These are phyloP conservation scores for Fragilariopsis cylindrus DNA, from an alignment of 108 stramenopile species.

Conservation along the genomic window DNA sequence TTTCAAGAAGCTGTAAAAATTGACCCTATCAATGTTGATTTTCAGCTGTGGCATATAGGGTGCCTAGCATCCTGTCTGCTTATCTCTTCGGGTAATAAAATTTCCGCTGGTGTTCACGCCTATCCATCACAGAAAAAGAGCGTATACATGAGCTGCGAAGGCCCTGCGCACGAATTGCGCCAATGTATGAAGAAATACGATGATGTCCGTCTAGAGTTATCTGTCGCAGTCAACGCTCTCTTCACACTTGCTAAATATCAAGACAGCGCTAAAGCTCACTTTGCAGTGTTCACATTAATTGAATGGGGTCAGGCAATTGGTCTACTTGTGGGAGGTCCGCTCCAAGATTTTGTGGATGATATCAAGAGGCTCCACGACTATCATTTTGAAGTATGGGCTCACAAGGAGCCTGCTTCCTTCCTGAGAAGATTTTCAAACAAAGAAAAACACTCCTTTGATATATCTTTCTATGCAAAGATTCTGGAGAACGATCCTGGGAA, in stretches of 20 bases:
- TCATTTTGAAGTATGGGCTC: slow-evolving; percentile 21
- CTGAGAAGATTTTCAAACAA: neutral
- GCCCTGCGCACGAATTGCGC: slow-evolving; percentile 30
- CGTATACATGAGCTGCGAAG: neutral
- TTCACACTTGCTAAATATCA: slow-evolving; percentile 28
- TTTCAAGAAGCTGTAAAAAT: slow-evolving; percentile 30
- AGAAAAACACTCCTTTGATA: neutral
- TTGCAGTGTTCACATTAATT: slow-evolving; percentile 32
- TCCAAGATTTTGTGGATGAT: neutral
- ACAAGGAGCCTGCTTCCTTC: slow-evolving; percentile 11
- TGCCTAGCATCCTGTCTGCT: slow-evolving; percentile 39
- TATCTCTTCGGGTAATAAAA: slow-evolving; percentile 47
- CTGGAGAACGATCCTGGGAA: slow-evolving; percentile 34
- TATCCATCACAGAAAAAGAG: slow-evolving; percentile 32
- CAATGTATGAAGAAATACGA: slow-evolving; percentile 39
- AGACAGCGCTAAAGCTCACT: slow-evolving; percentile 12
- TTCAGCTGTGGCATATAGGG: slow-evolving; percentile 42
- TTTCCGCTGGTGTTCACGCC: slow-evolving; percentile 22
- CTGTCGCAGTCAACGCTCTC: slow-evolving; percentile 25
- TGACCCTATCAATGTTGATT: slow-evolving; percentile 29
- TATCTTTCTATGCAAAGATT: slow-evolving; percentile 14
- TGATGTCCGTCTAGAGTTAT: slow-evolving; percentile 28
- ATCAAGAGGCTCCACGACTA: slow-evolving; percentile 18
- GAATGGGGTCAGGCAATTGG: slow-evolving; percentile 51
- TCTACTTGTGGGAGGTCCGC: slow-evolving; percentile 29